Conservation (phyloP, 768 basidiomycete species). For the Mycena galopus region DNA sequence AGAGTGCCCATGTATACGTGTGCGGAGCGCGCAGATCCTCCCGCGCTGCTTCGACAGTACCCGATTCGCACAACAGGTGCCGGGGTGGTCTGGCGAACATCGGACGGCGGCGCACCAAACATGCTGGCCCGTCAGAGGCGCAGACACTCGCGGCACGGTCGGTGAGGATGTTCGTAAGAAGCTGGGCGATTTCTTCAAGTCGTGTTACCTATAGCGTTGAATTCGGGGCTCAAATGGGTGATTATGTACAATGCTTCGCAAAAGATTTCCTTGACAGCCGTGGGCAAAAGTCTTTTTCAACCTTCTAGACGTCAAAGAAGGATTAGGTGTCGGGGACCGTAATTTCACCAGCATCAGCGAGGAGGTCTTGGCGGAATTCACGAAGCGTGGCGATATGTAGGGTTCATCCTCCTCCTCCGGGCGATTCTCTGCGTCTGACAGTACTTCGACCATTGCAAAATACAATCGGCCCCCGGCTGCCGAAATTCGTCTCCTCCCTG, state of each 20-base stretch:
- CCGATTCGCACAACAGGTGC: conserved; percentile 32
- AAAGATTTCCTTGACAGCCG: conserved; percentile 17
- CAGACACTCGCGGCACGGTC: conserved; percentile 34
- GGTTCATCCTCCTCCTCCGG: conserved; percentile 16
- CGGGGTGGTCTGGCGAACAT: conserved; percentile 15
- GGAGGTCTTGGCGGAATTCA: background rate
- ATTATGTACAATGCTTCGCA: conserved; percentile 3
- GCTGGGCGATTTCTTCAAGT: conserved; percentile 33
- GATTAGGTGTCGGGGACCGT: conserved; percentile 33
- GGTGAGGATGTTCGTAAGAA: conserved; percentile 37
- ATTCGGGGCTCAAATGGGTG: no score
- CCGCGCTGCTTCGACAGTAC: conserved; percentile 45
- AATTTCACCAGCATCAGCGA: conserved; percentile 26
- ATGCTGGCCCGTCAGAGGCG: conserved; percentile 19
- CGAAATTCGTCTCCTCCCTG: conserved; percentile 47
- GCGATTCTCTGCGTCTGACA: background rate
- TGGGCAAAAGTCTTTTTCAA: conserved; percentile 41
- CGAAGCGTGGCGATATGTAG: background rate
- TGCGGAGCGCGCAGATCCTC: conserved; percentile 37
- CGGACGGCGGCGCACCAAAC: conserved; percentile 22
- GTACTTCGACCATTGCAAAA: background rate
- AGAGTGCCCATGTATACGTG: conserved; percentile 46
- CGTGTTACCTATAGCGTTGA: background rate
- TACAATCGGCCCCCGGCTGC: conserved; percentile 38
- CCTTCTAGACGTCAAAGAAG: conserved; percentile 25